Conservation (phyloP, 306 rosid species). For the Argentina anserina region DNA sequence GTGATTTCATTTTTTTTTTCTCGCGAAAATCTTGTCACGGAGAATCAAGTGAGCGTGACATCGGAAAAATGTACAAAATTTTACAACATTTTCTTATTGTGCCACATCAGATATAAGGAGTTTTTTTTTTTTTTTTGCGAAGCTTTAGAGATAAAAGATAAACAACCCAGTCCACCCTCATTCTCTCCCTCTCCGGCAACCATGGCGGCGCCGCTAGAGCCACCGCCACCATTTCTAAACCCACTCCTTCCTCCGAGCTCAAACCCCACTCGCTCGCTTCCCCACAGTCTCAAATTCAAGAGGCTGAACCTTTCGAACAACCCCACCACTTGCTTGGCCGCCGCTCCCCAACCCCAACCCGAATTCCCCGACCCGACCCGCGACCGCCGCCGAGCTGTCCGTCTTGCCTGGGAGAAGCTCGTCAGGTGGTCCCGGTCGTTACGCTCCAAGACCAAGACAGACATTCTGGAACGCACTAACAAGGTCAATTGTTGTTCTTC, state of each 20-base stretch:
- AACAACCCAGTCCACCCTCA: background rate
- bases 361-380: conserved; percentile 29
- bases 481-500: conserved; percentile 40
- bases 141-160: no score
- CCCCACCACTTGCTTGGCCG: conserved; percentile 6
- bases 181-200: background rate
- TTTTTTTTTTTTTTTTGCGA: no score
- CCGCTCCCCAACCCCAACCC: conserved; percentile 4
- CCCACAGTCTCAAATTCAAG: conserved; percentile 18
- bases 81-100: no score
- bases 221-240: conserved; percentile 24
- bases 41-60: no score
- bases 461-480: conserved; percentile 76
- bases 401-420: conserved; percentile 89
- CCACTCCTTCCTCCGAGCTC: conserved; percentile 25
- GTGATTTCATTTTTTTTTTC: no score
- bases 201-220: conserved; percentile 52
- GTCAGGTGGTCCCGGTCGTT: conserved; percentile 86
- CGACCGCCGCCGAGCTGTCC: conserved; percentile 64
- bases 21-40: no score
- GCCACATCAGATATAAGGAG: no score
- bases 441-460: conserved; percentile 75
- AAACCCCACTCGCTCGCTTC: conserved; percentile 1
- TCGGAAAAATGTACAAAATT: no score
- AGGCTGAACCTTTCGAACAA: conserved; percentile 24